Percentiles rank a stretch among this genome's conserved stretches.
Conservation (phyloP, 306 rosid species). For the Prinsepia uniflora region DNA sequence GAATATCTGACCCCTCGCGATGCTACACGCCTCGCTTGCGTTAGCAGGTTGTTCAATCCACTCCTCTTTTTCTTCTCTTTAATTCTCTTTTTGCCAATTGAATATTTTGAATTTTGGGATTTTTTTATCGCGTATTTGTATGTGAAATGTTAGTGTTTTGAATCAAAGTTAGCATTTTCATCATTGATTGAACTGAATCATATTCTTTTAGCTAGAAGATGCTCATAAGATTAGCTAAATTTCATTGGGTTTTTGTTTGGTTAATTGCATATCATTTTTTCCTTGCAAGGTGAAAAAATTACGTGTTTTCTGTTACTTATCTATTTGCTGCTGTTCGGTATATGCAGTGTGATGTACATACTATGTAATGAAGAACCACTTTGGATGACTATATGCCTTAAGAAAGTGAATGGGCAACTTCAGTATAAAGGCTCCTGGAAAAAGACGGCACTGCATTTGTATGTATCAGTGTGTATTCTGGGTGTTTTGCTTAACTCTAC, state of each 20-base stretch:
- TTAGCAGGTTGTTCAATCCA: constrained; percentile 56
- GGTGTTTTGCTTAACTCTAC: background rate
- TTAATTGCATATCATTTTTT: background rate
- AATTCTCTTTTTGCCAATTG: background rate
- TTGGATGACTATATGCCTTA: constrained; percentile 82
- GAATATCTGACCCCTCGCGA: constrained; percentile 70
- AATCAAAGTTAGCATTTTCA: background rate
- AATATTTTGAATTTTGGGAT: background rate
- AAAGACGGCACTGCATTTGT: constrained; percentile 70
- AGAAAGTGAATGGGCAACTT: constrained; percentile 52
- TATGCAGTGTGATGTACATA: constrained; percentile 79
- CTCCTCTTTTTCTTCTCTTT: background rate
- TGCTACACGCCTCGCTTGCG: constrained; percentile 75
- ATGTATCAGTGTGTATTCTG: constrained; percentile 27
- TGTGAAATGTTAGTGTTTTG: background rate
- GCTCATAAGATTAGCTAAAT: background rate
- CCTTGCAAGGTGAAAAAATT: background rate
- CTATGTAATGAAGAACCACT: constrained; percentile 86
- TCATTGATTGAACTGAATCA: background rate
- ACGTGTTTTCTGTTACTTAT: background rate
- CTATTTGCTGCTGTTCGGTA: background rate
- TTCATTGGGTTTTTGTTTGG: background rate
- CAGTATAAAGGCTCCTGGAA: constrained; percentile 89
- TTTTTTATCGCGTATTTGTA: background rate
- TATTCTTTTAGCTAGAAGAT: background rate